phyloP scores from a whole-genome alignment of 139 green algal genomes.

The Chlamydomonas schloesseri region DNA sequence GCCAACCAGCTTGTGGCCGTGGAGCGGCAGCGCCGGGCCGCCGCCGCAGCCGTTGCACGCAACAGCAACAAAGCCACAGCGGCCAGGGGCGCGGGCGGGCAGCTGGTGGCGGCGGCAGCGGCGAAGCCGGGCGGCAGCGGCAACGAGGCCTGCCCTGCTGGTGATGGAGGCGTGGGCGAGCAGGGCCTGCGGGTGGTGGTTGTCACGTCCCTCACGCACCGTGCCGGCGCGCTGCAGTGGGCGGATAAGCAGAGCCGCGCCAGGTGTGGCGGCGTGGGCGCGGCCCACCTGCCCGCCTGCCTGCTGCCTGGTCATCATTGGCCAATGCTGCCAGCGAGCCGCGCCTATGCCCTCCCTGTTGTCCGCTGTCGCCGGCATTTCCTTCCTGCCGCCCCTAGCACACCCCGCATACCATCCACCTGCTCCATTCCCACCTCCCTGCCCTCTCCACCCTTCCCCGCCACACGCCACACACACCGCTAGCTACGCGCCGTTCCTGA shows the following conservation, averaged over 20 bases:
- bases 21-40: background rate
- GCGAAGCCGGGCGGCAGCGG: background rate
- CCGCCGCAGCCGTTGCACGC: background rate
- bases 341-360: too few relatives aligned
- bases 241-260: constrained; percentile 51
- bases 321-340: too few relatives aligned
- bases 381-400: too few relatives aligned
- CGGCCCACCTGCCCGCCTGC: too few relatives aligned
- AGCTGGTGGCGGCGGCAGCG: background rate
- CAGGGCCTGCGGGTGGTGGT: constrained; percentile 60
- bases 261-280: background rate
- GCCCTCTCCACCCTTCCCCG: too few relatives aligned
- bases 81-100: background rate
- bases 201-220: constrained; percentile 63
- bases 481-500: constrained; percentile 61
- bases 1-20: constrained; percentile 58
- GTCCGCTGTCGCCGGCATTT: too few relatives aligned
- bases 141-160: background rate
- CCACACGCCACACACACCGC: background rate
- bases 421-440: too few relatives aligned
- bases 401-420: too few relatives aligned
- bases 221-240: constrained; percentile 59
- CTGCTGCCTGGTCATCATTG: too few relatives aligned
- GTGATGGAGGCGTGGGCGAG: background rate
- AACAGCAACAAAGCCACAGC: background rate